Base-by-base conservation (phyloP, 768 basidiomycete species). In the Amanita thiersii region DNA sequence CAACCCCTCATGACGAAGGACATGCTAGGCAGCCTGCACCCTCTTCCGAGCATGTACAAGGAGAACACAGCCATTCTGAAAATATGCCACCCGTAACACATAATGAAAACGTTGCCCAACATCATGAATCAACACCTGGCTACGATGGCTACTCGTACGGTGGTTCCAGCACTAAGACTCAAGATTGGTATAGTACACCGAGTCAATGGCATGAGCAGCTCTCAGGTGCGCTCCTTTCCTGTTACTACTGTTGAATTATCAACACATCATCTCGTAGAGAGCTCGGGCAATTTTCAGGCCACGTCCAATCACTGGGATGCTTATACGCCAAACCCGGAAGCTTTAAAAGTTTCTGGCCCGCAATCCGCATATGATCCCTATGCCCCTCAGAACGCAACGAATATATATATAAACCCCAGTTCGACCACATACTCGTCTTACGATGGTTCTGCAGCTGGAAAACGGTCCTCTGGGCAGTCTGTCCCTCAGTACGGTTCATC, bases 351-450 rank as follows among this genome's bases (percentile, higher is more conserved):
- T 14, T 44, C 49, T 38, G 26, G 24, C 28, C 33, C 41, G 29
- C 50, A 28, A 19, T 47, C 42, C 30, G 24, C 44, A 30, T 44
- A 48, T 18, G 43, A 48, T 11, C 31, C 53, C 23, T 56, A 57
- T 48, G 41, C 43, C 14, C 48, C 53, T 20, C 29, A 43, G 14
- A 43, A 47, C 5, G 28, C 35, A 21, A 25, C 17, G 18, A 14
- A n/a, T 12, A 30, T 32, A 28, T 14, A 24, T 25, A 36, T 29
- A 30, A 45, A 14, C 31, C 8, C 28, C 8, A 34, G 24, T 33
- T 36, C 30, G 40, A 12, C 21, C 51, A 44, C 29, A 17, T 34
- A 37, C 5, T 43, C 42, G 25, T 10, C 42, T 9, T 43, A 43
- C 34, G 29, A 43, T n/a, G 1, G 34, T 19, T 21, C 42, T 36